These are phyloP conservation scores for Sugiyamaella marilandica DNA, from an alignment of 805 yeast species.

Conservation along the genomic window DNA sequence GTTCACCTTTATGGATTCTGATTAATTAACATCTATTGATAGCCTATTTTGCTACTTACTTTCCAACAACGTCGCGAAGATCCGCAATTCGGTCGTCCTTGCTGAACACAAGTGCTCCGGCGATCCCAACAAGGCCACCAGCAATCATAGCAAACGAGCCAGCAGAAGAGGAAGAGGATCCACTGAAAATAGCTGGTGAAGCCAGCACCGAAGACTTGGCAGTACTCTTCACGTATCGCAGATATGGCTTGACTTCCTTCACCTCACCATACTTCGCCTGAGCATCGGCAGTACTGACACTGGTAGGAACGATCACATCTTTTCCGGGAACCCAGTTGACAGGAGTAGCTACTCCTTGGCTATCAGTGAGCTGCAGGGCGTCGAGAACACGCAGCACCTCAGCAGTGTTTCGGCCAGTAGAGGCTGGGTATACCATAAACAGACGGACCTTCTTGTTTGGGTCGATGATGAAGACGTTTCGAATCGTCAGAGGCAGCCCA, in stretches of 20 bases:
- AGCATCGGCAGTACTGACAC: conserved; percentile 73
- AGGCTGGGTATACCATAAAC: conserved; percentile 85
- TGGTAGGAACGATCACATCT: conserved; percentile 89
- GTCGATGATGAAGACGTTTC: conserved; percentile 89
- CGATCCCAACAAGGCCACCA: conserved; percentile 6
- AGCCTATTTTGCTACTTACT: conserved; percentile 9
- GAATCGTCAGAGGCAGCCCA: conserved; percentile 79
- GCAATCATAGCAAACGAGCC: conserved; percentile 5
- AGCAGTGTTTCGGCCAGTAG: conserved; percentile 89
- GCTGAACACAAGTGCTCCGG: conserved; percentile 1
- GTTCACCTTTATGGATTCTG: conserved; percentile 14
- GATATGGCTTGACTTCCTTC: conserved; percentile 83
- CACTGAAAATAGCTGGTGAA: neutral
- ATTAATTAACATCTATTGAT: neutral
- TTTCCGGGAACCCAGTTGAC: conserved; percentile 87
- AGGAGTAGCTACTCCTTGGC: conserved; percentile 81
- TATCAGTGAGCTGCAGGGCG: conserved; percentile 73
- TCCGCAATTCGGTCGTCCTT: conserved; percentile 12
- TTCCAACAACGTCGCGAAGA: conserved; percentile 11
- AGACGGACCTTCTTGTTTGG: conserved; percentile 85
- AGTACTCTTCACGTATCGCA: conserved; percentile 55
- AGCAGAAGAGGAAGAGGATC: conserved; percentile 2
- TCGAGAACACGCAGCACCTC: conserved; percentile 90
- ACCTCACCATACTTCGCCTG: conserved; percentile 81
- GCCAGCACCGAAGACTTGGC: conserved; percentile 1